Evolutionary conservation across 768 basidiomycete species (phyloP).

Genomic region (Kwoniella sp.): DNA sequence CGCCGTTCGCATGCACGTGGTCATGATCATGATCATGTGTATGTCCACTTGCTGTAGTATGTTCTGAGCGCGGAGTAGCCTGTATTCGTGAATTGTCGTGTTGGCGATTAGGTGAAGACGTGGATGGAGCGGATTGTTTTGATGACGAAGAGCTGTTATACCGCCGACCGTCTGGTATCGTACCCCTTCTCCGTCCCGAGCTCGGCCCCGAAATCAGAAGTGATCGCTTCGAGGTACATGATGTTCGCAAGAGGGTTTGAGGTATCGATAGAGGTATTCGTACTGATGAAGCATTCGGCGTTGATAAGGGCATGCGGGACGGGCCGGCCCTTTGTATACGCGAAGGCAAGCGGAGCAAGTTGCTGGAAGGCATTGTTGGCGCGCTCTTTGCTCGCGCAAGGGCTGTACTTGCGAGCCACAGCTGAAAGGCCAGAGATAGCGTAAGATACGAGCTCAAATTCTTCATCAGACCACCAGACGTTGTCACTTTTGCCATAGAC

Average conservation of each 20-base stretch:
- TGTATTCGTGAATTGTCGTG: neutral
- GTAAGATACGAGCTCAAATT: too few relatives aligned
- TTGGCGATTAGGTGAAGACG: neutral
- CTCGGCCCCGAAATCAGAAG: neutral
- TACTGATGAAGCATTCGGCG: neutral
- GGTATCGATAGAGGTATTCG: neutral
- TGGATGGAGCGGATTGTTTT: neutral
- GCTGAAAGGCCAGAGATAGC: too few relatives aligned
- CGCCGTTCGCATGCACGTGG: conserved; percentile 15
- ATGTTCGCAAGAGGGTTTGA: neutral
- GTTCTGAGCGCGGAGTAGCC: neutral
- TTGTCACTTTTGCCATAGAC: too few relatives aligned
- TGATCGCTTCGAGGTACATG: neutral
- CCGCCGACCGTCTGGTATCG: neutral
- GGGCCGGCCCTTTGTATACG: neutral
- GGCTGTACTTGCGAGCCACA: too few relatives aligned
- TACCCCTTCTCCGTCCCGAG: neutral
- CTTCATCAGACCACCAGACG: too few relatives aligned
- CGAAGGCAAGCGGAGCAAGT: neutral
- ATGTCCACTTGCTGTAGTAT: conserved; percentile 6
- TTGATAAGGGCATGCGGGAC: neutral
- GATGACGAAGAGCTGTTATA: neutral
- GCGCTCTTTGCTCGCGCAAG: too few relatives aligned
- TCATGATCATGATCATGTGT: conserved; percentile 21
- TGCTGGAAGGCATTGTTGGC: neutral